A percentile compares a stretch with the other conserved stretches of the same genome.
These are phyloP conservation scores for Lachnellula arida DNA, from an alignment of 2,329 filamentous ascomycete species.

Conservation along the genomic window DNA sequence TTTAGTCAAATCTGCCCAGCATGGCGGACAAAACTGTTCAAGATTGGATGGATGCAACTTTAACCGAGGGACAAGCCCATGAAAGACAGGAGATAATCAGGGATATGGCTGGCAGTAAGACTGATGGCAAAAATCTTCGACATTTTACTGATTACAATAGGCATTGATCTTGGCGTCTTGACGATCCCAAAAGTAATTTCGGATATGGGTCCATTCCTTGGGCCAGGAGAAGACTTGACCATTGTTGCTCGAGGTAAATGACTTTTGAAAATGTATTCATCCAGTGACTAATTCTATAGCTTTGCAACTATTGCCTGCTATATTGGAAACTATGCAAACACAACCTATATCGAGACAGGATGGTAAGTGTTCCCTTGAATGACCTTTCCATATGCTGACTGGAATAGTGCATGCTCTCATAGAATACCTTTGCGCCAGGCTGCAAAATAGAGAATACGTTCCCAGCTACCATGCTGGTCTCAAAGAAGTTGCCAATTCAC, in stretches of 20 bases:
- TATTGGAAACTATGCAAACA: conserved; percentile 9
- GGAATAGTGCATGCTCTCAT: conserved; percentile 18
- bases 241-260: conserved; percentile 18
- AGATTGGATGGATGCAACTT: conserved; percentile 15
- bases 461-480: conserved; percentile 20
- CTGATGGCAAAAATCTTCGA: too few species aligned
- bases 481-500: conserved; percentile 12
- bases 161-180: conserved; percentile 13
- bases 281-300: conserved; percentile 11
- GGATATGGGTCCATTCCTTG: conserved; percentile 18
- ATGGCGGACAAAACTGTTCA: conserved; percentile 14
- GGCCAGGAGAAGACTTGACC: conserved; percentile 15
- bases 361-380: neutral
- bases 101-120: conserved; percentile 16
- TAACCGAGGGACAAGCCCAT: neutral
- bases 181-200: conserved; percentile 11
- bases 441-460: conserved; percentile 5
- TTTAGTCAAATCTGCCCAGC: neutral
- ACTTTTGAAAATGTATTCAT: too few species aligned
- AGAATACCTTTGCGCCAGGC: conserved; percentile 18
- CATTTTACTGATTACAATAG: conserved; percentile 8
- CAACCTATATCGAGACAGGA: conserved; percentile 10
- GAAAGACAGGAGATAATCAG: conserved; percentile 11
- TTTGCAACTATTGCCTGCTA: conserved; percentile 13
- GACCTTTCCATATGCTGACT: conserved; percentile 4